Evolutionary conservation across 805 yeast species (phyloP), one percentile per base, ranked within the genome.

Genomic region (Candida sakaeoensis): DNA sequence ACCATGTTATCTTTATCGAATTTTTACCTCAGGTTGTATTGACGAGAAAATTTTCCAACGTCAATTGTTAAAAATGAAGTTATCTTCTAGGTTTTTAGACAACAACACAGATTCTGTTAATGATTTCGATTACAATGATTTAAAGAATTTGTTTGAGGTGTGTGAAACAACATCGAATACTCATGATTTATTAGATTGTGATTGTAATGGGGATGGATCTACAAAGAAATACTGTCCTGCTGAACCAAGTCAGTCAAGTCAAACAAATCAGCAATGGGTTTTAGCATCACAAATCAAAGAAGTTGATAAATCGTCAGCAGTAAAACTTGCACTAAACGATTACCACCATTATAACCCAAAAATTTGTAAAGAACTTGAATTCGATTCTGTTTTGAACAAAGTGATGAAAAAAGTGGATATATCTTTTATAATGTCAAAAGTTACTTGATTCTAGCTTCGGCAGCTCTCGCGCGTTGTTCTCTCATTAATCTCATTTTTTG

Each of bases 11-110:
- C 80, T 91, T 22, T 93, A 93, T 55, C 71, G 99, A 48, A 60
- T 93, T 14, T 62, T 93, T 31, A 84, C 95, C 0, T 80, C 95
- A 0, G 99, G 98, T 0, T 80, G 90, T 40, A 84, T 89, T 25
- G 99, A 93, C 57, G 99, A 93, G 57, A 91, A 90, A 62, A 90
- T 93, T 3, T 81, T 85, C 44, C 98, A 93, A 57, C 68, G 99
- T 14, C 99, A 93, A 58, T 64, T 90, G 39, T 81, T 87, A 70
- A 93, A 93, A 58, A 77, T 68, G 40, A 89, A 82, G 39, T 62
- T 91, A 36, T 85, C 96, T 35, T 82, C 82, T 45, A 79, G 79
- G 47, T 83, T 91, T 50, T 44, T 70, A 77, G 70, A 64, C 45
- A 57, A 58, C 40, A 63, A 55, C 42, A 32, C 47, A 7, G 60